Percentiles rank a stretch among this genome's conserved stretches.
These are phyloP conservation scores for Cryphonectria radicalis DNA, from an alignment of 2,329 filamentous ascomycete genomes.

Conservation along the genomic window DNA sequence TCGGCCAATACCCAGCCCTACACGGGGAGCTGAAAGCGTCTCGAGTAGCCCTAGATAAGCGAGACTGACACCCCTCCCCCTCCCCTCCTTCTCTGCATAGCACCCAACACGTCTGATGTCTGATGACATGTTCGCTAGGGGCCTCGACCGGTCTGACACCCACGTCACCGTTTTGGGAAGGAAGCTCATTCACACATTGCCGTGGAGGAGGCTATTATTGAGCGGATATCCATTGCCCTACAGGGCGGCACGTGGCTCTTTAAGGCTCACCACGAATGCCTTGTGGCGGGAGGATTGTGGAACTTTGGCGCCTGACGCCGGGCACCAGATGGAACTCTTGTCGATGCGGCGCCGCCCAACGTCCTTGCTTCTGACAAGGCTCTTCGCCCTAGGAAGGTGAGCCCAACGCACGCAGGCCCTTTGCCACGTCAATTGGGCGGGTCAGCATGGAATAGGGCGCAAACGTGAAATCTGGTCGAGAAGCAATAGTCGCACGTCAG, in stretches of 20 bases:
- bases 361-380: neutral
- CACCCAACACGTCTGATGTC: conserved; percentile 5
- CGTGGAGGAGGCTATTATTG: neutral
- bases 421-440: neutral
- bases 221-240: neutral
- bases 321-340: neutral
- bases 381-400: neutral
- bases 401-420: neutral
- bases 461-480: neutral
- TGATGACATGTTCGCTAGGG: neutral
- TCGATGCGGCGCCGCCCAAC: neutral
- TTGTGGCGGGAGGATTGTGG: neutral
- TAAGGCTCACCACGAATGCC: neutral
- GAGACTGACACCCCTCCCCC: neutral
- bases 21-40: conserved; percentile 3
- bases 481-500: neutral
- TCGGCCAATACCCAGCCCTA: conserved; percentile 9
- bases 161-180: conserved; percentile 10
- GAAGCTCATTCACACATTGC: conserved; percentile 1
- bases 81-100: neutral
- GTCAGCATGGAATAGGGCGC: neutral
- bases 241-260: conserved; percentile 7
- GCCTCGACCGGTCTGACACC: conserved; percentile 9
- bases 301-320: neutral
- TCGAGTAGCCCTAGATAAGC: conserved; percentile 7